Evolutionary conservation across 352 stramenopile species (phyloP).

Genomic region (Hyaloperonospora arabidopsidis): DNA sequence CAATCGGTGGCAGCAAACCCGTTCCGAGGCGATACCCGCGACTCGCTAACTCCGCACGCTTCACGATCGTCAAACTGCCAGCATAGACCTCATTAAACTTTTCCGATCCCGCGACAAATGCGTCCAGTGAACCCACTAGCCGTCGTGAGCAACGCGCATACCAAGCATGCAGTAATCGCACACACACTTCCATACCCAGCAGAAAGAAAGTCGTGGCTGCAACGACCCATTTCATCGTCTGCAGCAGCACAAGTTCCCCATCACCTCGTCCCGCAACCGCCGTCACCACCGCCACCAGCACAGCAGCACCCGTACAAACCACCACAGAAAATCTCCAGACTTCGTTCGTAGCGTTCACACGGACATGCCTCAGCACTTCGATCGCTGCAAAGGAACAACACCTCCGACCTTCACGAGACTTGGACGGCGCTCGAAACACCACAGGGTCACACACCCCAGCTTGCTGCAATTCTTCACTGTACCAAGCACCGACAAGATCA

Average conservation of each 20-base stretch:
- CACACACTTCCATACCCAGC: slow-evolving; percentile 11
- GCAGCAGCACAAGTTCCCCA: not conserved
- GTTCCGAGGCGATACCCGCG: slow-evolving; percentile 43
- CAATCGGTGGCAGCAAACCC: slow-evolving; percentile 41
- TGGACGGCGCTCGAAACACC: not conserved
- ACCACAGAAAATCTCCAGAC: not conserved
- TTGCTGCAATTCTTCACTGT: slow-evolving; percentile 26
- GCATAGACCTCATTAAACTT: slow-evolving; percentile 26
- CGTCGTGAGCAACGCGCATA: slow-evolving; percentile 9
- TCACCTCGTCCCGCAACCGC: not conserved
- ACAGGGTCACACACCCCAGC: not conserved
- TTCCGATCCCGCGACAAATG: slow-evolving; percentile 8
- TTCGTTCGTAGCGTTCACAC: not conserved
- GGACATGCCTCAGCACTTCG: slow-evolving; percentile 8
- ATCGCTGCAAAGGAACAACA: slow-evolving; percentile 1
- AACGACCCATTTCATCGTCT: slow-evolving; percentile 3
- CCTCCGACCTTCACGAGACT: not conserved
- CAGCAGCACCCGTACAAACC: not conserved
- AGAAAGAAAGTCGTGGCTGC: slow-evolving; percentile 2
- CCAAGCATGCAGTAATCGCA: slow-evolving; percentile 13
- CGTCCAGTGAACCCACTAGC: slow-evolving; percentile 8
- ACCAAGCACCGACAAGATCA: not conserved
- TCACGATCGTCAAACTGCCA: slow-evolving; percentile 37
- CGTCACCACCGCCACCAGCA: slow-evolving; percentile 1
- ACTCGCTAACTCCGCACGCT: slow-evolving; percentile 48